A percentile compares a stretch with the other conserved stretches of the same genome.
Conservation (phyloP, 2,329 filamentous ascomycete species). For the Hypoxylon sp. region DNA sequence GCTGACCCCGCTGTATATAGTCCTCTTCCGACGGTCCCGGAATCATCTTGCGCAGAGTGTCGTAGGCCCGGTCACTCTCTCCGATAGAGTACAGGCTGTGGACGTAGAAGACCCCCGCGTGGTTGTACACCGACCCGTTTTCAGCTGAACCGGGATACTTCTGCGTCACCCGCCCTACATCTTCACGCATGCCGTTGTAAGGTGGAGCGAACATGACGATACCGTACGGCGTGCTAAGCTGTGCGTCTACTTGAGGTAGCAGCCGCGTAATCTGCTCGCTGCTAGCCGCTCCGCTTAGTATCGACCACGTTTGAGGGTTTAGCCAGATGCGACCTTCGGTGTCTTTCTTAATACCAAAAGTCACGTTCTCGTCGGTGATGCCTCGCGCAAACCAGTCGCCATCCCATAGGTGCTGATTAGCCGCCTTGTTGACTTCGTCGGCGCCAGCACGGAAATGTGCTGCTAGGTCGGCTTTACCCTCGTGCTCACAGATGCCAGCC, state of each 20-base stretch:
- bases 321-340: conserved; percentile 65
- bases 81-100: conserved; percentile 61
- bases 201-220: conserved; percentile 65
- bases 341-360: conserved; percentile 61
- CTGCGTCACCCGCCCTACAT: conserved; percentile 66
- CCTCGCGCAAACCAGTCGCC: conserved; percentile 65
- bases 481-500: conserved; percentile 60
- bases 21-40: conserved; percentile 62
- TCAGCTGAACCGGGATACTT: conserved; percentile 66
- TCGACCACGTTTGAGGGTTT: conserved; percentile 65
- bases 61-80: conserved; percentile 59
- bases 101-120: conserved; percentile 63
- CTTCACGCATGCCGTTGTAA: conserved; percentile 64
- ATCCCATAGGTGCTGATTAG: conserved; percentile 63
- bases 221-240: conserved; percentile 63
- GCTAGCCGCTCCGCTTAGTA: conserved; percentile 61
- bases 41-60: conserved; percentile 61
- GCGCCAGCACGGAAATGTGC: conserved; percentile 56
- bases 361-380: conserved; percentile 64
- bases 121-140: conserved; percentile 67
- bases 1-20: conserved; percentile 61
- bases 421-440: conserved; percentile 57
- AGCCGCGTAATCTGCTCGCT: conserved; percentile 54
- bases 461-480: conserved; percentile 52
- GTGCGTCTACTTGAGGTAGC: conserved; percentile 58